phyloP scores from a whole-genome alignment of 257 asterid genomes.

The Hygrophila difformis region DNA sequence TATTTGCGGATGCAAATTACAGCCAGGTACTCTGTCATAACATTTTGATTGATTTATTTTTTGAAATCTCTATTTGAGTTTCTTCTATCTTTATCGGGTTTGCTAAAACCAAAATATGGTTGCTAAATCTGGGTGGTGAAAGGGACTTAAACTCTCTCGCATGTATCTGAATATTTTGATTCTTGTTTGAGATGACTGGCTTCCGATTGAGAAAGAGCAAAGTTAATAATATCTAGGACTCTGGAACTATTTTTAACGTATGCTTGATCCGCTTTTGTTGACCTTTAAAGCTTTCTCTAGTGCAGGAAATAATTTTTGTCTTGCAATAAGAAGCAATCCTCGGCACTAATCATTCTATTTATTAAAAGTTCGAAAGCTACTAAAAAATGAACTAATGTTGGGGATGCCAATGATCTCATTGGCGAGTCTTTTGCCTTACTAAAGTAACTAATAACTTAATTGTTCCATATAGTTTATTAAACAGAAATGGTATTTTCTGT shows the following conservation, averaged over 20 bases:
- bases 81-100: slow-evolving; percentile 7
- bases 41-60: slow-evolving; percentile 9
- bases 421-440: neutral
- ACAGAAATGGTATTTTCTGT: neutral
- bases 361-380: no score
- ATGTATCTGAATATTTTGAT: slow-evolving; percentile 3
- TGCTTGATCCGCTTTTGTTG: no score
- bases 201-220: neutral
- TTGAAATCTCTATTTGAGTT: slow-evolving; percentile 5
- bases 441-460: no score
- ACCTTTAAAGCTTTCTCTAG: no score
- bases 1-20: slow-evolving; percentile 60
- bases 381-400: neutral
- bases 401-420: slow-evolving; percentile 4
- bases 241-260: neutral
- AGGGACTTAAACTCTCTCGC: neutral
- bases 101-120: slow-evolving; percentile 2
- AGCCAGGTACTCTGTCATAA: slow-evolving; percentile 40
- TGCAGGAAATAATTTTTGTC: no score
- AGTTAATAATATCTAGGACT: neutral
- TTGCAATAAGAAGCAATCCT: no score
- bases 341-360: no score
- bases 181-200: slow-evolving; percentile 6
- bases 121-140: neutral
- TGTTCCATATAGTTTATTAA: no score